Base-by-base conservation (phyloP, 1,139 yeast genomes). In the Chernovozyma sophiae-reginae region DNA sequence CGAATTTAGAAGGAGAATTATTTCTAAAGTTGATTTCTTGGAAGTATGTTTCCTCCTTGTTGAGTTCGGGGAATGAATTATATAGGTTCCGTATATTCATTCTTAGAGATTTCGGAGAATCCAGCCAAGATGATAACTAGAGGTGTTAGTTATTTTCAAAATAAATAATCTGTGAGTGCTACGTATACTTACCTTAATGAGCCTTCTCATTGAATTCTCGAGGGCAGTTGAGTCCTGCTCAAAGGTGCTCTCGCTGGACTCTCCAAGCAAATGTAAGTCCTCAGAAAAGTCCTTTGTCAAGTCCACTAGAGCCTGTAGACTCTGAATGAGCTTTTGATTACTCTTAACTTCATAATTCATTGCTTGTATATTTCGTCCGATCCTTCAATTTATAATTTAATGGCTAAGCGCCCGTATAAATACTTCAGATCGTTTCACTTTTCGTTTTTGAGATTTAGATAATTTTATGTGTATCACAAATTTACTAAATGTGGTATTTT, bases 181-280 rank as follows among this genome's bases (percentile, higher is more conserved):
- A n/a, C n/a, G n/a, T n/a, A 2, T 23, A 43, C 47, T 12, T 37
- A 44, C 47, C 25, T 39, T 37, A 17, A 40, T 27, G 34, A 43
- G 33, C n/a, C 34, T 38, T 7, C 25, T 26, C 25, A 40, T 25
- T 10, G 36, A 34, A 45, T 5, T 5, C 12, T 11, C n/a, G 27
- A 25, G 27, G 5, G 14, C 12, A 12, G 27, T 11, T 5, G n/a
- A 25, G n/a, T 7, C 23, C 10, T 6, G 23, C 6, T 20, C 23
- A 20, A 6, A 10, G 10, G 10, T 20, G 8, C 10, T 20, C 6
- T 7, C 8, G 6, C 10, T 10, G 10, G 6, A 20, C 10, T 20
- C 23, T 20, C 23, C 10, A 7, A 10, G 10, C 10, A 10, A 20
- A 7, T 20, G 6, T 7, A 10, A 20, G 10, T 6, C 6, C 6